Base-by-base conservation (phyloP, 306 rosid genomes). In the Gastrolobium bilobum region DNA sequence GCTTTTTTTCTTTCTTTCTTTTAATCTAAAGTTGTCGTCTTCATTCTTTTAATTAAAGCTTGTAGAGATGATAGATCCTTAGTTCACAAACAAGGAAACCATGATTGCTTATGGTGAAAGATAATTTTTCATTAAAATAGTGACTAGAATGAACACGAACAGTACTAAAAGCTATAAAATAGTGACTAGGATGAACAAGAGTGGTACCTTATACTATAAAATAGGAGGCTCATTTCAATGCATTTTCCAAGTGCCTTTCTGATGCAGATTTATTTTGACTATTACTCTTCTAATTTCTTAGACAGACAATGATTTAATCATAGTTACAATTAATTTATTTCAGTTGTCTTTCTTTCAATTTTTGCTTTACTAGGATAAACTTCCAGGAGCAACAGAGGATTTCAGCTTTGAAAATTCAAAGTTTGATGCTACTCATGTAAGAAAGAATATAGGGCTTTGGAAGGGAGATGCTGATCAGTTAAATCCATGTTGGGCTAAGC, bases 401-500 rank as follows among this genome's bases (percentile, higher is more conserved):
- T 68, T 43, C 56, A 37, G 40, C 75, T 83, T 89, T 11, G 95
- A 89, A 56, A 81, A 11, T 61, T 42, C 84, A 57, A 90, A 86
- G 86, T 64, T 86, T 39, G 83, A 83, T 9, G 67, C 76, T 76
- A 75, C 84, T 65, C 84, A 78, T 80, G 84, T 82, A 35, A 87
- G 66, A 75, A 90, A 87, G 83, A 81, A 81, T 42, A 86, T 79
- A 10, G 94, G 91, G 42, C 87, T 87, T 43, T 94, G 85, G 92
- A 87, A 81, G 75, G 90, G 88, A 48, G 94, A 90, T 46, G 76
- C 61, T n/a, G 81, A 87, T 4, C 91, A 87, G 73, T 90, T 93
- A 70, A 95, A 91, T 68, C 88, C 88, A 66, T 95, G 99, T 81
- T 95, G 99, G 99, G 62, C 59, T 52, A 89, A 87, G 87, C 97